Evolutionary conservation across 2,329 filamentous ascomycete genomes (phyloP).

Genomic region (Claviceps arundinis): DNA sequence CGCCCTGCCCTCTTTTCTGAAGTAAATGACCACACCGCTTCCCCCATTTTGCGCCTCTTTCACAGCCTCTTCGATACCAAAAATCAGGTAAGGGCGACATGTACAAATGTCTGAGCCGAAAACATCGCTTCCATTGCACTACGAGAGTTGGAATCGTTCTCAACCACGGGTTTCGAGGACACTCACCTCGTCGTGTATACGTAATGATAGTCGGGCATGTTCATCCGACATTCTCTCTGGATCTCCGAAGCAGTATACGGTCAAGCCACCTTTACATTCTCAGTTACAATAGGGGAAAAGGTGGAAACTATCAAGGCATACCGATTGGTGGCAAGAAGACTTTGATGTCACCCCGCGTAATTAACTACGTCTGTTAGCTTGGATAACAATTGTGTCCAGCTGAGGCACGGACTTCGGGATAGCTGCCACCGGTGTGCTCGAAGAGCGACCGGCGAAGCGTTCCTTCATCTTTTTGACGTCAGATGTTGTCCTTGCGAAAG

Average conservation of each 20-base stretch:
- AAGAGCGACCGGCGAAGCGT: slow-evolving; percentile 77
- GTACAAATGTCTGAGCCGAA: slow-evolving; percentile 98
- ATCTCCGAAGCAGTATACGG: slow-evolving; percentile 94
- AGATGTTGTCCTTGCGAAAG: slow-evolving; percentile 8
- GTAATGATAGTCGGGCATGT: slow-evolving; percentile 64
- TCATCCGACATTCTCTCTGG: slow-evolving; percentile 88
- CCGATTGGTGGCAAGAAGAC: slow-evolving; percentile 89
- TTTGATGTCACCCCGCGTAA: slow-evolving; percentile 90
- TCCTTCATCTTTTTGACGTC: slow-evolving; percentile 53
- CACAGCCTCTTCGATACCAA: slow-evolving; percentile 93
- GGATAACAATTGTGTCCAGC: not conserved
- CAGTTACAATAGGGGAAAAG: not conserved
- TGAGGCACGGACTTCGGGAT: slow-evolving; percentile 48
- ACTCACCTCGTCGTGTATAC: slow-evolving; percentile 56
- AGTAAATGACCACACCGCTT: slow-evolving; percentile 93
- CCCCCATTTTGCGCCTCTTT: slow-evolving; percentile 92
- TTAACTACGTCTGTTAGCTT: slow-evolving; percentile 37
- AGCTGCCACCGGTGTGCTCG: slow-evolving; percentile 90
- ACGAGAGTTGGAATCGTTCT: not conserved
- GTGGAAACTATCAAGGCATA: slow-evolving; percentile 14
- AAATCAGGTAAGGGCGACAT: slow-evolving; percentile 88
- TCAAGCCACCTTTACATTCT: slow-evolving; percentile 52
- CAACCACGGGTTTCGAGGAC: too few species aligned
- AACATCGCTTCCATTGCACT: slow-evolving; percentile 92
- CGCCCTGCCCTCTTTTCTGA: slow-evolving; percentile 91